Conservation (phyloP, 768 basidiomycete genomes). For the Inosperma sp. region DNA sequence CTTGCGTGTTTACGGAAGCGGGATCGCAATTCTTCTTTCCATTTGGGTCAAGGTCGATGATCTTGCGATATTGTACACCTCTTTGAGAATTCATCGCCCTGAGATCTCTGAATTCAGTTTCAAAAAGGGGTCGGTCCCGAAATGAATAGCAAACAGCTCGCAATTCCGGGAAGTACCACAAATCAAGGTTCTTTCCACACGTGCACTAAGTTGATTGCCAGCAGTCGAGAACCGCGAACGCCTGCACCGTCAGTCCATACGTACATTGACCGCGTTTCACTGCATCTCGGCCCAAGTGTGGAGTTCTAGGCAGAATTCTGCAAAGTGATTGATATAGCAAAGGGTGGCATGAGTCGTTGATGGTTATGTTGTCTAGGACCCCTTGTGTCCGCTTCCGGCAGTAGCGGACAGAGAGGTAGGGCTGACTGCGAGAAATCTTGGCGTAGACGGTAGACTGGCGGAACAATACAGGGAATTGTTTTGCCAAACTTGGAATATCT, state of each 20-base stretch:
- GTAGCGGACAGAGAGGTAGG: too few species aligned
- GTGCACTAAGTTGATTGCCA: slow-evolving; percentile 24
- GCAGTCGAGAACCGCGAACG: background rate
- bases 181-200: slow-evolving; percentile 23
- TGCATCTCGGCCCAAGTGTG: background rate
- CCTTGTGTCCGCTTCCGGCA: too few species aligned
- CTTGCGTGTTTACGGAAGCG: slow-evolving; percentile 25
- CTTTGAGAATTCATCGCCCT: slow-evolving; percentile 17
- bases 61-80: slow-evolving; percentile 21
- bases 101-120: slow-evolving; percentile 18
- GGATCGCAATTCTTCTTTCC: slow-evolving; percentile 22
- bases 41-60: slow-evolving; percentile 20
- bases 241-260: background rate
- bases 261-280: background rate
- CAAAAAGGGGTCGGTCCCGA: slow-evolving; percentile 30
- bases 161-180: slow-evolving; percentile 20
- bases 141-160: slow-evolving; percentile 27
- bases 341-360: too few species aligned
- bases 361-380: too few species aligned
- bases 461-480: background rate
- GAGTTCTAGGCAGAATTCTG: background rate
- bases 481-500: background rate
- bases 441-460: background rate
- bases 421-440: too few species aligned
- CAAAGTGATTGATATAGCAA: background rate